A percentile compares a stretch with the other conserved stretches of the same genome.
Conservation (phyloP, 2,329 filamentous ascomycete genomes). For the Apiospora malaysiana region DNA sequence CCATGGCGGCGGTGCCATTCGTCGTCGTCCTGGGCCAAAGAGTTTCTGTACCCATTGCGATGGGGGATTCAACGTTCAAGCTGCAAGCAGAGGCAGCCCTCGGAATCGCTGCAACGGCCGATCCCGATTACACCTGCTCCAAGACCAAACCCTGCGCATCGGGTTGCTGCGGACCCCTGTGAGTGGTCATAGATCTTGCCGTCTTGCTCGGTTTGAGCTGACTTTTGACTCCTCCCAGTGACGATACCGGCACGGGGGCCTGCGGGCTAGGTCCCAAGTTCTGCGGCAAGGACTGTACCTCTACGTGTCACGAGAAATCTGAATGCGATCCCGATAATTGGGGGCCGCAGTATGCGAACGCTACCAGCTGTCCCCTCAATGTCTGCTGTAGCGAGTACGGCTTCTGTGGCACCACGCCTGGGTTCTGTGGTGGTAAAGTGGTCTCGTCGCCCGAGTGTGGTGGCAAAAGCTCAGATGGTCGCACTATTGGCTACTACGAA, state of each 20-base stretch:
- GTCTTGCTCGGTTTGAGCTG: too few species aligned
- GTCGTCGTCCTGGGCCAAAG: too few species aligned
- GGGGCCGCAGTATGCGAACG: slow-evolving; percentile 32
- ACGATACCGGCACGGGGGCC: slow-evolving; percentile 24
- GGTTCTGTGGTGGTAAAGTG: slow-evolving; percentile 33
- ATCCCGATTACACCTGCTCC: too few species aligned
- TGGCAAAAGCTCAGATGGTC: slow-evolving; percentile 20
- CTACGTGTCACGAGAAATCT: slow-evolving; percentile 34
- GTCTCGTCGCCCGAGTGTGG: slow-evolving; percentile 24
- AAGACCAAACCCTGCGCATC: too few species aligned
- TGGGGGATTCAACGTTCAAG: too few species aligned
- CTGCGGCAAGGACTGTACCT: slow-evolving; percentile 33
- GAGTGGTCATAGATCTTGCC: too few species aligned
- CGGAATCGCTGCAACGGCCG: too few species aligned
- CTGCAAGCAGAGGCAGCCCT: too few species aligned
- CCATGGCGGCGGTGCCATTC: too few species aligned
- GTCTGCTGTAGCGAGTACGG: slow-evolving; percentile 44
- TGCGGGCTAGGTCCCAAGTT: slow-evolving; percentile 35
- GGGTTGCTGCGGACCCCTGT: too few species aligned
- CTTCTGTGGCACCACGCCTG: slow-evolving; percentile 41
- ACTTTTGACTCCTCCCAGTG: too few species aligned
- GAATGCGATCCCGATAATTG: slow-evolving; percentile 40
- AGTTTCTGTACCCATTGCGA: too few species aligned
- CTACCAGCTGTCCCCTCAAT: slow-evolving; percentile 41
- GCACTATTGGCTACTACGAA: slow-evolving; percentile 39